Evolutionary conservation across 2,329 filamentous ascomycete genomes (phyloP), one percentile per base, ranked within the genome.

Genomic region (Thyridium curvatum): DNA sequence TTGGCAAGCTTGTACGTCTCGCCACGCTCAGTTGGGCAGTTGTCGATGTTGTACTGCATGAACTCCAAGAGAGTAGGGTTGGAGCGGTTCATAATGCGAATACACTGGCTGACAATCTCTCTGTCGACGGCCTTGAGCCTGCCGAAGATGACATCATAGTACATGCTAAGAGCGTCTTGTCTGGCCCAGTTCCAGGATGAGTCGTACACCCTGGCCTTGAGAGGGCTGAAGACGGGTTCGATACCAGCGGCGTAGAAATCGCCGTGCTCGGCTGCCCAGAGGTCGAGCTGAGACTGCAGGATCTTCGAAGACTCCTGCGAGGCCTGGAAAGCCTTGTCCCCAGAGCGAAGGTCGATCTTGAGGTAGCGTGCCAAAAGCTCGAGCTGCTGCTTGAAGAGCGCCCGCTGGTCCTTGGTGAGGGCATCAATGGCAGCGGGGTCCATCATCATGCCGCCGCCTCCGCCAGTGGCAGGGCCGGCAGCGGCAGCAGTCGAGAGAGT

Each of bases 1-100:
- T 98, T 95, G 32, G 93, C 93, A n/a, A 98, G 81, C 66, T 93
- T 79, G 66, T 98, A 98, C 2, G 93, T 98, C 69, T 98, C 93
- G 42, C 93, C 93, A 37, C 91, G 84, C 58, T 98, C 90, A 0
- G 90, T 90, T 1, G 93, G 93, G 69, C 91, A 97, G 70, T 97
- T 93, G 56, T 98, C 93, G 56, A 98, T 98, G 68, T 98, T 93
- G 55, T 98, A 97, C 61, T 98, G 93, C 93, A 98, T 98, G 66
- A 96, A 98, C 52, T 98, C 91, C 42, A 98, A 77, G 2, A 98
- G 79, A 29, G 87, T 84, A 3, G 93, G 93, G 60, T 97, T 98
- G 28, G 93, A 95, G 46, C 93, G 86, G 71, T 96, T 98, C 93
- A 98, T 98, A 66, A 98, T 93, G 50, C 88, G 86, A 56, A 98